These are phyloP conservation scores for Talaromyces albobiverticillius DNA, from an alignment of 2,329 filamentous ascomycete species.

Conservation along the genomic window DNA sequence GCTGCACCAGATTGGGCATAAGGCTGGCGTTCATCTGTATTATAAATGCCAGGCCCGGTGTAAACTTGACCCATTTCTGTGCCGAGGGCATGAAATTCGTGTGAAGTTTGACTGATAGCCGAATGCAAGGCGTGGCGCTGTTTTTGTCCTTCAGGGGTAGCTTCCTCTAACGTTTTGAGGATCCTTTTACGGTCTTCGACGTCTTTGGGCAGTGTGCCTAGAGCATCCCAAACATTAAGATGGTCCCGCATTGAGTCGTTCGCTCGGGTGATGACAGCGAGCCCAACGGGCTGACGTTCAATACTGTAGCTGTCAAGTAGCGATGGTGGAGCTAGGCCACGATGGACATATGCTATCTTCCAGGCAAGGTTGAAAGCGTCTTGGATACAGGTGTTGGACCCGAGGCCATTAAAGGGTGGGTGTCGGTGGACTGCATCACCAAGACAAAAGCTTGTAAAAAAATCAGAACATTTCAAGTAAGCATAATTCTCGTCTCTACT, in stretches of 20 bases:
- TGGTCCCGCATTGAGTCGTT: slow-evolving; percentile 59
- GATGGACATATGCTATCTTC: slow-evolving; percentile 51
- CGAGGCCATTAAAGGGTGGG: slow-evolving; percentile 10
- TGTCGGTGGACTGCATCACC: slow-evolving; percentile 12
- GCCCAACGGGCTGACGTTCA: slow-evolving; percentile 53
- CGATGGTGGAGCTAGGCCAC: slow-evolving; percentile 20
- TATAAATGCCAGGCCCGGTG: slow-evolving; percentile 44
- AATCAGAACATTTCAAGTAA: not conserved
- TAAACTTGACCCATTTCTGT: slow-evolving; percentile 61
- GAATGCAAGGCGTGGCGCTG: slow-evolving; percentile 40
- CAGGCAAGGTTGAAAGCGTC: slow-evolving; percentile 54
- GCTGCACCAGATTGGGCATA: slow-evolving; percentile 19
- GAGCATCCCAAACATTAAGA: slow-evolving; percentile 42
- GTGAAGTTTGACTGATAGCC: slow-evolving; percentile 43
- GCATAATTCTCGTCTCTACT: not conserved
- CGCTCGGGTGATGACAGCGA: slow-evolving; percentile 51
- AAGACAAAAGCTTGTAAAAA: slow-evolving; percentile 18
- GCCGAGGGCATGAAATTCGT: slow-evolving; percentile 57
- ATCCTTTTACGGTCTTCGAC: slow-evolving; percentile 37
- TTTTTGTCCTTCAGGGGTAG: slow-evolving; percentile 35
- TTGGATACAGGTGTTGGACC: slow-evolving; percentile 13
- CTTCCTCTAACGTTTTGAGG: slow-evolving; percentile 42
- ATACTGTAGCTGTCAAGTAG: slow-evolving; percentile 45
- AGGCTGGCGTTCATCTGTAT: slow-evolving; percentile 37
- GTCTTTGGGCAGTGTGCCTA: slow-evolving; percentile 44